Percentiles rank a stretch among this genome's conserved stretches.
Evolutionary conservation across 768 basidiomycete genomes (phyloP).

Genomic region (Tricholoma saponaceum): DNA sequence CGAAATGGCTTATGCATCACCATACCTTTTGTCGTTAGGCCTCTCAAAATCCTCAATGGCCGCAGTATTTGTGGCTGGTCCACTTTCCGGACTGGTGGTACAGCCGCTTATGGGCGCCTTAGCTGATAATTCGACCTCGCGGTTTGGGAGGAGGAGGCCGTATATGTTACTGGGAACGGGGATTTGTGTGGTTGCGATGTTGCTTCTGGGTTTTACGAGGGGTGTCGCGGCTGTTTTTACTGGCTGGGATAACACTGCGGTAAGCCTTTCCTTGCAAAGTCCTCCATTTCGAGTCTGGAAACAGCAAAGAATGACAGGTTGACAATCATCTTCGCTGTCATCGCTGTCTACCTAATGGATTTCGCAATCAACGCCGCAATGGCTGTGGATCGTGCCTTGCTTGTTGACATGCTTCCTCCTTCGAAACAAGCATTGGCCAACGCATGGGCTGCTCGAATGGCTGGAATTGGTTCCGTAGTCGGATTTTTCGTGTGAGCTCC

Average conservation of each 20-base stretch:
- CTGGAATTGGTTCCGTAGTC: constrained; percentile 77
- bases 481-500: constrained; percentile 84
- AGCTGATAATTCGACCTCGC: constrained; percentile 80
- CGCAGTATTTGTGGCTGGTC: constrained; percentile 89
- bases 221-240: constrained; percentile 54
- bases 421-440: constrained; percentile 78
- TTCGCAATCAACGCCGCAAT: constrained; percentile 67
- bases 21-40: constrained; percentile 87
- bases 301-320: constrained; percentile 52
- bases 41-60: constrained; percentile 84
- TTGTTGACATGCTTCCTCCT: constrained; percentile 82
- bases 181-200: constrained; percentile 68
- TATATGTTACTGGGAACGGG: constrained; percentile 72
- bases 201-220: constrained; percentile 80
- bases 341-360: constrained; percentile 48
- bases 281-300: not conserved
- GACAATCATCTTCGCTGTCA: constrained; percentile 74
- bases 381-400: constrained; percentile 84
- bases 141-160: constrained; percentile 81
- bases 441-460: constrained; percentile 95
- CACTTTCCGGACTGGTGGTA: constrained; percentile 83
- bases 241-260: constrained; percentile 13
- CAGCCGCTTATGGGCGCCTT: constrained; percentile 89
- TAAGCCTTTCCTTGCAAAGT: not conserved
- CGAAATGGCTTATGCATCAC: constrained; percentile 90